Percentiles rank a stretch among this genome's conserved stretches.
Evolutionary conservation across 1,284 basidiomycete genomes (phyloP).

Genomic region (Pseudozyma pruni): DNA sequence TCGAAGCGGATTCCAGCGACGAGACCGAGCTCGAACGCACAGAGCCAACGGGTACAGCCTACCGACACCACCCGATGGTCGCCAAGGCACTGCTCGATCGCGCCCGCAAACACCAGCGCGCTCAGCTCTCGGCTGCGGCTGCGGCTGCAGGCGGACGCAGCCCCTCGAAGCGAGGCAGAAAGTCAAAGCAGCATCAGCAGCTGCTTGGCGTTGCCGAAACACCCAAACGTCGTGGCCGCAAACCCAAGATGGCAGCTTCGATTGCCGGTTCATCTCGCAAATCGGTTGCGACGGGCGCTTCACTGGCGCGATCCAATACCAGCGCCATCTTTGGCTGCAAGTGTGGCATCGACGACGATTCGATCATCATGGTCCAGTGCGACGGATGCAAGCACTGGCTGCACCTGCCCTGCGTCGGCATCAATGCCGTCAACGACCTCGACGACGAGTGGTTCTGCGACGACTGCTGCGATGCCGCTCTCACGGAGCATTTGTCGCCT

Average conservation of each 20-base stretch:
- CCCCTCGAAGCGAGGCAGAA: conserved; percentile 32
- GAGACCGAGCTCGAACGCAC: conserved; percentile 23
- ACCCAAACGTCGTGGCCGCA: conserved; percentile 37
- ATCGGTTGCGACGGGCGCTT: conserved; percentile 44
- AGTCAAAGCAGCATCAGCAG: conserved; percentile 27
- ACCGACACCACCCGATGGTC: conserved; percentile 61
- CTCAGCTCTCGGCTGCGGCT: conserved; percentile 27
- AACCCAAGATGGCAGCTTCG: conserved; percentile 29
- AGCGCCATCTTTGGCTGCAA: conserved; percentile 52
- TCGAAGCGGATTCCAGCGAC: conserved; percentile 43
- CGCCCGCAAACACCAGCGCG: conserved; percentile 37
- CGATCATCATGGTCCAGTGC: conserved; percentile 66
- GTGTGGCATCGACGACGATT: conserved; percentile 51
- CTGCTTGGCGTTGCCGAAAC: conserved; percentile 22
- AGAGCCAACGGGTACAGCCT: conserved; percentile 19
- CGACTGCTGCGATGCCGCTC: conserved; percentile 47
- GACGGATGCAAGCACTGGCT: conserved; percentile 66
- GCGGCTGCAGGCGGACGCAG: conserved; percentile 13
- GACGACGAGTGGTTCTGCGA: conserved; percentile 67
- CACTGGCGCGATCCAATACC: conserved; percentile 33
- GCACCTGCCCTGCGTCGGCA: conserved; percentile 65
- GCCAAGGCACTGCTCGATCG: conserved; percentile 60
- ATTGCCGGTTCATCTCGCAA: conserved; percentile 37
- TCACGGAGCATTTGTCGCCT: conserved; percentile 42
- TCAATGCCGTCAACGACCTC: conserved; percentile 59